phyloP scores from a whole-genome alignment of 169 alveolate species.

The Sarcocystis neurona region DNA sequence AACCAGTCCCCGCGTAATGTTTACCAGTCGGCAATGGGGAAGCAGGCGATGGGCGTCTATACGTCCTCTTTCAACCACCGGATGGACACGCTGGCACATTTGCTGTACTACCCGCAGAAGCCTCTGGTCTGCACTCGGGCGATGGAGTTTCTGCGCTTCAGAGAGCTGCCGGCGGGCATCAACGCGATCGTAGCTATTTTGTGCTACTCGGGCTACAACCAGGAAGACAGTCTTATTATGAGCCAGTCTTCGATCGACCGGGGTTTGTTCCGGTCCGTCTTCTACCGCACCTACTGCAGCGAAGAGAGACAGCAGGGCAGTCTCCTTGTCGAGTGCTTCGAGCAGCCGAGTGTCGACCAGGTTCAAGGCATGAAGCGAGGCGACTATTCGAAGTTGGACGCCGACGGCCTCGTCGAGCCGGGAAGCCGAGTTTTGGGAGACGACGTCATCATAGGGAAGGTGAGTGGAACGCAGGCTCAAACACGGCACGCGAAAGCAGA shows the following conservation, averaged over 20 bases:
- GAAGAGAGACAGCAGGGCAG: constrained; percentile 93
- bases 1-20: constrained; percentile 99
- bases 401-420: constrained; percentile 97
- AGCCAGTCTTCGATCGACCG: constrained; percentile 96
- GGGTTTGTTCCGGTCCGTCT: constrained; percentile 98
- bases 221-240: constrained; percentile 99
- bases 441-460: constrained; percentile 97
- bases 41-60: constrained; percentile 99
- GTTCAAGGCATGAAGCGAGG: constrained; percentile 62
- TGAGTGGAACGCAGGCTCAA: constrained; percentile 66
- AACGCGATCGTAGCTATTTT: constrained; percentile 97
- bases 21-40: constrained; percentile 99
- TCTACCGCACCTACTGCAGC: constrained; percentile 93
- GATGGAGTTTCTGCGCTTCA: constrained; percentile 96
- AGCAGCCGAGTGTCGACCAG: constrained; percentile 73
- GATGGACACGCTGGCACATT: constrained; percentile 98
- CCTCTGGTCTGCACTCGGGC: constrained; percentile 98
- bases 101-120: constrained; percentile 97
- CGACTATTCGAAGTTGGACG: constrained; percentile 94
- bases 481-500: constrained; percentile 49
- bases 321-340: constrained; percentile 90
- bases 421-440: constrained; percentile 97
- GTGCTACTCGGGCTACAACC: constrained; percentile 99
- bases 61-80: constrained; percentile 97
- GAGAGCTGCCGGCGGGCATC: constrained; percentile 99